phyloP scores from a whole-genome alignment of 306 rosid species.

The Begonia loranthoides region DNA sequence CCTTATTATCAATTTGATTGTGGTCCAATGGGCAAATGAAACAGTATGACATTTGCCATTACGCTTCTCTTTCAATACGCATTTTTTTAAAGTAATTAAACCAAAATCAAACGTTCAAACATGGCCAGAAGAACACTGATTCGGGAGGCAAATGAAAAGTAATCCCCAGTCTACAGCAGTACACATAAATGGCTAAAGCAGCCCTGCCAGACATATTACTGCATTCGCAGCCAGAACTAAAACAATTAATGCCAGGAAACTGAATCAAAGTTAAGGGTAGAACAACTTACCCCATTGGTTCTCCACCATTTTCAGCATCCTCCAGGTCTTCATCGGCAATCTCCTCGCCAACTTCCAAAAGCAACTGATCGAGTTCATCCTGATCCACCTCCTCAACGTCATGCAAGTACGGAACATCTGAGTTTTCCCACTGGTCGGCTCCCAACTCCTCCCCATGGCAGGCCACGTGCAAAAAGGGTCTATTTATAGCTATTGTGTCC shows the following conservation, averaged over 20 bases:
- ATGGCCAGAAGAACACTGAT: no score
- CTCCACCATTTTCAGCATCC: constrained; percentile 43
- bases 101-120: no score
- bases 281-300: background rate
- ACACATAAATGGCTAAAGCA: no score
- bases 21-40: no score
- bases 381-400: constrained; percentile 74
- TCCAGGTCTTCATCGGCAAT: constrained; percentile 47
- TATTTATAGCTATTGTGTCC: constrained; percentile 66
- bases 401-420: constrained; percentile 34
- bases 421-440: constrained; percentile 42
- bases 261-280: background rate
- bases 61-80: no score
- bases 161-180: no score
- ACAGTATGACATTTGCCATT: no score
- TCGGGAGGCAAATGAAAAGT: no score
- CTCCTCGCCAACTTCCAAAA: constrained; percentile 45
- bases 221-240: no score
- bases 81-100: no score
- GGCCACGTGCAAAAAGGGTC: constrained; percentile 76
- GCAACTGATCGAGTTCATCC: constrained; percentile 84
- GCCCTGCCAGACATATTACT: no score
- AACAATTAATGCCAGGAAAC: background rate
- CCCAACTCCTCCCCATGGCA: constrained; percentile 84
- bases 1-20: no score